Evolutionary conservation across 2,329 filamentous ascomycete species (phyloP), one percentile per base, ranked within the genome.

Genomic region (Penicillium sp.): DNA sequence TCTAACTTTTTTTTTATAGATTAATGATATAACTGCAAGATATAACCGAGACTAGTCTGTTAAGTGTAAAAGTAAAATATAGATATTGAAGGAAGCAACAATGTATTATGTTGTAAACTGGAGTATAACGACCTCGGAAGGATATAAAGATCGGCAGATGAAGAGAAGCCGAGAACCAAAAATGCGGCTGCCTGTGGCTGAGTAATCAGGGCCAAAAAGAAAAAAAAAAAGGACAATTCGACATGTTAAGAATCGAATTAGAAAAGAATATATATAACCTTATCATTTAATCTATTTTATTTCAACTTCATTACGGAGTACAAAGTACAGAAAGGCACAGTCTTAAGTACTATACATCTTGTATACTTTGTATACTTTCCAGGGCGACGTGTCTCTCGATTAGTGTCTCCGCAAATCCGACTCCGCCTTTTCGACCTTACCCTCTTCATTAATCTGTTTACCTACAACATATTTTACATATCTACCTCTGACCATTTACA

Each of bases 131-230:
- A 24, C 3, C 24, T 5, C 24, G 3, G 24, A 5, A 29, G 26
- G 9, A 29, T 29, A 45, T 45, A 5, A 32, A 43, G 39, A 45
- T 29, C 39, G 32, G 34, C 40, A 32, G 51, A 32, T 34, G 34
- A 29, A 29, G 8, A 45, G n/a, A 38, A 20, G 4, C 47, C 47
- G n/a, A 45, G 24, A 44, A 22, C 11, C 11, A 9, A 18, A 49
- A 55, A 64, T 57, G 47, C 42, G 62, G 62, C 59, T 64, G 62
- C 62, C 62, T 64, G 46, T 48, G 59, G 62, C 62, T 64, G 62
- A 64, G 61, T 63, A 64, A 64, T 63, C 52, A 20, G 9, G 11
- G 4, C n/a, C 38, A 43, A 20, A 34, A 37, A 24, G 18, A 34
- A 24, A 43, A 43, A 20, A 34, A 37, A 24, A 22, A 34, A 24